Evolutionary conservation across 176 grass and related monocot species (phyloP).

Genomic region (Rhynchospora breviuscula): DNA sequence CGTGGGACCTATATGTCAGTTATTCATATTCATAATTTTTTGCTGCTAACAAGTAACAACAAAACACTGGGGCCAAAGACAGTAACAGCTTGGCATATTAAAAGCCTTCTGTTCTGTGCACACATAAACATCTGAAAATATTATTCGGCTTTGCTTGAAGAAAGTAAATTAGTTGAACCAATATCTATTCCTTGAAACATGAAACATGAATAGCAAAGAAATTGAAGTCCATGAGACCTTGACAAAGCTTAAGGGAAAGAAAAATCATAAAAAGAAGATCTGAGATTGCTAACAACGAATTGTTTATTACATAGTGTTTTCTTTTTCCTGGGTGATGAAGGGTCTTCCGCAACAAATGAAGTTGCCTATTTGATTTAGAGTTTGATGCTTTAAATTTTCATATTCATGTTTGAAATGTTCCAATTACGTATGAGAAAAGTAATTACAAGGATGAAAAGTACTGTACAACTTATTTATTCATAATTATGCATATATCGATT

Average conservation of each 20-base stretch:
- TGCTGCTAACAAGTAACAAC: background rate
- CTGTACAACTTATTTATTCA: background rate
- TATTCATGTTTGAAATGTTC: slow-evolving; percentile 1
- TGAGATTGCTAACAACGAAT: background rate
- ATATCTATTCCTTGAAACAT: background rate
- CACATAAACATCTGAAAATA: background rate
- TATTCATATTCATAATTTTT: background rate
- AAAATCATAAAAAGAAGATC: background rate
- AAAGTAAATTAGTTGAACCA: background rate
- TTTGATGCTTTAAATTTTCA: slow-evolving; percentile 2
- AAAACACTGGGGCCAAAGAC: background rate
- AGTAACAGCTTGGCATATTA: background rate
- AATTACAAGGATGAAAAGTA: slow-evolving; percentile 3
- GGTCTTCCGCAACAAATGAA: background rate
- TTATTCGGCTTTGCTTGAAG: background rate
- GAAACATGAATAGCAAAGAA: background rate
- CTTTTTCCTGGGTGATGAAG: background rate
- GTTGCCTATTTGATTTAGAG: background rate
- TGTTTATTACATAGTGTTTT: background rate
- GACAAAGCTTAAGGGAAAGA: background rate
- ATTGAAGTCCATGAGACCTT: background rate
- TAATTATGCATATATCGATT: background rate
- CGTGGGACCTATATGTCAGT: background rate
- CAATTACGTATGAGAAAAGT: background rate
- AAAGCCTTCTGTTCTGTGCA: background rate